Percentiles rank a stretch among this genome's conserved stretches.
Conservation (phyloP, 179 eudicot species). For the Beta corolliflora region DNA sequence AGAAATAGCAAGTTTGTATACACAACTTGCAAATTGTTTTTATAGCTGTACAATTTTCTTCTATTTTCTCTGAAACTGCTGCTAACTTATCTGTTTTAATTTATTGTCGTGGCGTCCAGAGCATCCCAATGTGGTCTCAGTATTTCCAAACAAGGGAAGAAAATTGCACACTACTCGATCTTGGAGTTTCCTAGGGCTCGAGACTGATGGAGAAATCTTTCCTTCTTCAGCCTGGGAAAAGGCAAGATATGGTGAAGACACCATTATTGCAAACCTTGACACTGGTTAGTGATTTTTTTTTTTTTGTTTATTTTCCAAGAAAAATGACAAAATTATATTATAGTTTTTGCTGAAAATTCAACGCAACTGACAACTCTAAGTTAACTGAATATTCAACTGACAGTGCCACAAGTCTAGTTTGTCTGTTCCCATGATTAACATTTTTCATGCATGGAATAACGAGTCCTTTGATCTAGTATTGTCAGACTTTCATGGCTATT, state of each 20-base stretch:
- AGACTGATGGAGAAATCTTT: constrained; percentile 29
- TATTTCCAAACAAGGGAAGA: constrained; percentile 66
- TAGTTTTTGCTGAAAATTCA: no score
- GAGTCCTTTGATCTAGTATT: not conserved
- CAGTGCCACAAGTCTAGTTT: no score
- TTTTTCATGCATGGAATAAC: not conserved
- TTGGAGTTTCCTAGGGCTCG: constrained; percentile 63
- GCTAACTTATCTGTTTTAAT: not conserved
- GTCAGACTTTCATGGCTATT: not conserved
- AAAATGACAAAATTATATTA: no score
- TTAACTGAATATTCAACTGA: no score
- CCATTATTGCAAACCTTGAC: constrained; percentile 50
- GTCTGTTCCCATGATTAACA: not conserved
- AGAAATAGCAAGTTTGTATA: constrained; percentile 59
- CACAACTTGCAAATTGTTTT: not conserved
- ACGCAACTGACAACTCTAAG: no score
- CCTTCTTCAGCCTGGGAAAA: constrained; percentile 33
- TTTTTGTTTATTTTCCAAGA: not conserved
- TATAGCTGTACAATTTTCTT: not conserved
- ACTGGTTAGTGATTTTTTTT: constrained; percentile 30
- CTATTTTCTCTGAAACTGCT: not conserved
- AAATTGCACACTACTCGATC: constrained; percentile 85
- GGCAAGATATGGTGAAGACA: constrained; percentile 43
- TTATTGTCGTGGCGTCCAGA: constrained; percentile 34
- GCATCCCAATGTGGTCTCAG: constrained; percentile 73